Conservation (phyloP, 192 early-diverging fungal genomes). For the Backusella australiensis region DNA sequence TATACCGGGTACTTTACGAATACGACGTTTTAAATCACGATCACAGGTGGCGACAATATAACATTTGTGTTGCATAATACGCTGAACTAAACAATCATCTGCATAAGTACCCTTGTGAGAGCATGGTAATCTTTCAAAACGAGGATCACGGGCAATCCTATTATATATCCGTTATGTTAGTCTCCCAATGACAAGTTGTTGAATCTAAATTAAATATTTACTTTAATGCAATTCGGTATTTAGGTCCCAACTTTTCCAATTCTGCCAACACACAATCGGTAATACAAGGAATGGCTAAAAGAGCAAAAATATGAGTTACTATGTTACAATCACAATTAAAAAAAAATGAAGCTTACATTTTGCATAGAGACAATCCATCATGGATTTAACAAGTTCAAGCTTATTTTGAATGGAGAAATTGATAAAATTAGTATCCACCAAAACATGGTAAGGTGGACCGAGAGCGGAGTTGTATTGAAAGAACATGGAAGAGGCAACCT, state of each 20-base stretch:
- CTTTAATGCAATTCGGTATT: conserved; percentile 91
- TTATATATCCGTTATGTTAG: no score
- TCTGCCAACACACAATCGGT: conserved; percentile 99
- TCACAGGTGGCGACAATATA: conserved; percentile 99
- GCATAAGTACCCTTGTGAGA: conserved; percentile 98
- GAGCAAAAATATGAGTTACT: background rate
- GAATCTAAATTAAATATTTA: conserved; percentile 24
- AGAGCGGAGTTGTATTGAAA: conserved; percentile 96
- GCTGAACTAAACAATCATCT: conserved; percentile 96
- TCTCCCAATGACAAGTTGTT: no score
- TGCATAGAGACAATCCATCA: conserved; percentile 99
- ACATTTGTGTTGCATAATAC: conserved; percentile 91
- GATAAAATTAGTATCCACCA: conserved; percentile 99
- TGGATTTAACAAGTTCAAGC: conserved; percentile 90
- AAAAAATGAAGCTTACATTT: conserved; percentile 59
- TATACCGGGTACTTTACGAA: conserved; percentile 94
- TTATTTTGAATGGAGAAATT: conserved; percentile 99
- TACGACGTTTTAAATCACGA: conserved; percentile 90
- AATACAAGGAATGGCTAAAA: conserved; percentile 84
- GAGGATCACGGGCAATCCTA: conserved; percentile 92
- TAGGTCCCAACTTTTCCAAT: conserved; percentile 95
- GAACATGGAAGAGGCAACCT: conserved; percentile 92
- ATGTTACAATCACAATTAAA: background rate
- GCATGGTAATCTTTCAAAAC: conserved; percentile 94
- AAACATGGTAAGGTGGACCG: conserved; percentile 93